These are phyloP conservation scores for Chytriomyces hyalinus DNA, from an alignment of 192 early-diverging fungal genomes.

Conservation along the genomic window DNA sequence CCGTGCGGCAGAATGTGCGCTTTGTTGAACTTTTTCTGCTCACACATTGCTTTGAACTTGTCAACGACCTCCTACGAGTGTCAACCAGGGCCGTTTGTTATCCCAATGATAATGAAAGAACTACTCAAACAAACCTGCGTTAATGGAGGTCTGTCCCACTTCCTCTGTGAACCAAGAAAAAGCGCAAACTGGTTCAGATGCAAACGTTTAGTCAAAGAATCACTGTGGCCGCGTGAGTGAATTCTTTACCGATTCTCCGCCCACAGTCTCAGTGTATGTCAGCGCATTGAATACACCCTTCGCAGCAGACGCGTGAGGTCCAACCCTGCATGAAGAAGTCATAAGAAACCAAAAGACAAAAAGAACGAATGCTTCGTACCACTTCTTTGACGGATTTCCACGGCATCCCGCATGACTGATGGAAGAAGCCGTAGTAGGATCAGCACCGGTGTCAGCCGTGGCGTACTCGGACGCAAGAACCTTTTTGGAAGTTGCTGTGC, in stretches of 20 bases:
- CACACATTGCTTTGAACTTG: constrained; percentile 36
- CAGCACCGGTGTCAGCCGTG: not conserved
- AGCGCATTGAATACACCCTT: constrained; percentile 20
- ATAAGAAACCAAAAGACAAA: not conserved
- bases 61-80: constrained; percentile 16
- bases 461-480: no score
- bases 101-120: not conserved
- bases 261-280: constrained; percentile 6
- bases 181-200: constrained; percentile 14
- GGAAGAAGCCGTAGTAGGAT: not conserved
- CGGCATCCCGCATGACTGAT: not conserved
- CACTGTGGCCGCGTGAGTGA: not conserved
- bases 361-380: not conserved
- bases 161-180: constrained; percentile 43
- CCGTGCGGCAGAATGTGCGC: constrained; percentile 57
- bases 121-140: not conserved
- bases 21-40: constrained; percentile 30
- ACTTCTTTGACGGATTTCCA: no score
- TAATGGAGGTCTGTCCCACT: constrained; percentile 42
- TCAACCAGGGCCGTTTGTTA: not conserved
- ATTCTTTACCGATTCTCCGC: not conserved
- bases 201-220: not conserved
- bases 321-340: constrained; percentile 4
- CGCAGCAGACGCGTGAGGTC: constrained; percentile 29
- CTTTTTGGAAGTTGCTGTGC: no score